Percentiles rank a stretch among this genome's conserved stretches.
phyloP scores from a whole-genome alignment of 441 rosid species.

The Erysimum cheiri region DNA sequence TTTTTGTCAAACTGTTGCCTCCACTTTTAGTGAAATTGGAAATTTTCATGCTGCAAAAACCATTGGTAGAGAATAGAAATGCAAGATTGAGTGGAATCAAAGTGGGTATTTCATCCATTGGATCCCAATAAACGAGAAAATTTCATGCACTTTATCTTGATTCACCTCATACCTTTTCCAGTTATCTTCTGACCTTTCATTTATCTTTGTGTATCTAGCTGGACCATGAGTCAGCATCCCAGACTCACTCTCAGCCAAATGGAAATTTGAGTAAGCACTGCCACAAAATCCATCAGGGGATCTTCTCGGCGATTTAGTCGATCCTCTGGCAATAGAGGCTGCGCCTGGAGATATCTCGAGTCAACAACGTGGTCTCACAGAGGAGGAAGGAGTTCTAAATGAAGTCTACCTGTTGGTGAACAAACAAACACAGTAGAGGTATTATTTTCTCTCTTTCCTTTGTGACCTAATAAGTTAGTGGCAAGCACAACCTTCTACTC shows the following conservation, averaged over 20 bases:
- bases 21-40: conserved; percentile 51
- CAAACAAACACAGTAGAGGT: conserved; percentile 83
- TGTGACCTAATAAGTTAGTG: conserved; percentile 78
- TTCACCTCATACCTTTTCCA: conserved; percentile 6
- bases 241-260: conserved; percentile 56
- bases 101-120: not conserved
- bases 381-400: conserved; percentile 56
- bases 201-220: conserved; percentile 41
- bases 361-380: conserved; percentile 53
- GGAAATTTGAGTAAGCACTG: conserved; percentile 62
- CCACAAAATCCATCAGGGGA: conserved; percentile 73
- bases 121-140: too few relatives aligned
- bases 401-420: conserved; percentile 72
- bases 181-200: conserved; percentile 23
- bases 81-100: conserved; percentile 59
- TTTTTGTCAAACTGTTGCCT: conserved; percentile 70
- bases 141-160: too few relatives aligned
- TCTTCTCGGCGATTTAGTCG: conserved; percentile 81
- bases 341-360: conserved; percentile 61
- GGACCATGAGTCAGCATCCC: conserved; percentile 68
- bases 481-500: conserved; percentile 93
- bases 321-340: conserved; percentile 89
- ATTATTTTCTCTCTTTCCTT: conserved; percentile 26
- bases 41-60: too few relatives aligned
- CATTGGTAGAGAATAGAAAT: not conserved